phyloP scores from a whole-genome alignment of 495 filamentous ascomycete species.

The Hyphodiscus hymeniophilus region DNA sequence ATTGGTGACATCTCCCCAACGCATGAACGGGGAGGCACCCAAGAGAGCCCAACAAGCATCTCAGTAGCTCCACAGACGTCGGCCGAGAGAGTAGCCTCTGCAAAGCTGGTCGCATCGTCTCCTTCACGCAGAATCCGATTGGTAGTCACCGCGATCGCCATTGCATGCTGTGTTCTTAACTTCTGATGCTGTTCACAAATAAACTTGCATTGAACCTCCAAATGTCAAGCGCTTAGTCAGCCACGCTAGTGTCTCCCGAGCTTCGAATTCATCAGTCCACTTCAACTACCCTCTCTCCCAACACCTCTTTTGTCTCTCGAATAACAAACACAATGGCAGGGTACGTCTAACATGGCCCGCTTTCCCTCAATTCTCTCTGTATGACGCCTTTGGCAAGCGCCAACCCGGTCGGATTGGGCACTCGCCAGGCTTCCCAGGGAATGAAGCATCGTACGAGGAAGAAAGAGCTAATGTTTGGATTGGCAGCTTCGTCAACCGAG shows the following conservation, averaged over 20 bases:
- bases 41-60: slow-evolving; percentile 29
- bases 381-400: not conserved
- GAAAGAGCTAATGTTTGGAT: too few species aligned
- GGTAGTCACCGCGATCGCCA: slow-evolving; percentile 5
- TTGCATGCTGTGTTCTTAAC: slow-evolving; percentile 14
- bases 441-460: too few species aligned
- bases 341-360: slow-evolving; percentile 15
- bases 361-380: not conserved
- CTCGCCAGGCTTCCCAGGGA: not conserved
- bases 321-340: slow-evolving; percentile 23
- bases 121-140: slow-evolving; percentile 7
- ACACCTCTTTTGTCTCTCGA: slow-evolving; percentile 1
- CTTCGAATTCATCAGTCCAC: slow-evolving; percentile 6
- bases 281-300: slow-evolving; percentile 12
- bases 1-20: too few species aligned
- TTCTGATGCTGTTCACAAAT: not conserved
- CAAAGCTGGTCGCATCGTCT: slow-evolving; percentile 44
- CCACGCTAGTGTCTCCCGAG: slow-evolving; percentile 2
- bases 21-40: too few species aligned
- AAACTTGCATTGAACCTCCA: slow-evolving; percentile 7
- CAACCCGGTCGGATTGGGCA: not conserved
- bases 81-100: slow-evolving; percentile 46
- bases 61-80: slow-evolving; percentile 40
- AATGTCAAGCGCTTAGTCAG: slow-evolving; percentile 12
- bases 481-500: slow-evolving; percentile 61